These are phyloP conservation scores for Xylaria sp. DNA, from an alignment of 2,329 filamentous ascomycete species.

Conservation along the genomic window DNA sequence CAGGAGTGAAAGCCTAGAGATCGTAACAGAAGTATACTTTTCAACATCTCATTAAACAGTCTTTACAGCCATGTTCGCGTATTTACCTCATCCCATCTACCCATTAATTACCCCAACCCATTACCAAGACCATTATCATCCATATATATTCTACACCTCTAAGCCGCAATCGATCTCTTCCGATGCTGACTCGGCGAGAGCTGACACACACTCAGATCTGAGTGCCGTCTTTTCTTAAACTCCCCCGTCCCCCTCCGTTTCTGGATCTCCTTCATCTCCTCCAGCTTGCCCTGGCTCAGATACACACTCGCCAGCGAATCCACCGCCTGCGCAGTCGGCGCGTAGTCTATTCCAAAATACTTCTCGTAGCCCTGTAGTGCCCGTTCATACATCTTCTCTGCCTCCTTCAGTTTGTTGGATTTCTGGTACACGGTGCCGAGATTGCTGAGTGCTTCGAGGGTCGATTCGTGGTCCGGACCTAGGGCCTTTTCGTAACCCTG, in stretches of 20 bases:
- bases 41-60: no score
- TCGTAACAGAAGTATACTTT: no score
- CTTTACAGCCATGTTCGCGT: not conserved
- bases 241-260: not conserved
- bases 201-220: not conserved
- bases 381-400: slow-evolving; percentile 29
- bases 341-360: not conserved
- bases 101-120: not conserved
- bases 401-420: not conserved
- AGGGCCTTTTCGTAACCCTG: slow-evolving; percentile 14
- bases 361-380: slow-evolving; percentile 25
- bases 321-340: not conserved
- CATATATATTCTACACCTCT: no score
- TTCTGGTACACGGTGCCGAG: not conserved
- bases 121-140: not conserved
- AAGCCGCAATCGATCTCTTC: not conserved
- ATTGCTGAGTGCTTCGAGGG: not conserved
- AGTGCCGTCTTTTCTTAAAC: not conserved
- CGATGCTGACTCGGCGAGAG: not conserved
- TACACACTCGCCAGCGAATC: not conserved
- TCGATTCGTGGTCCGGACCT: slow-evolving; percentile 5
- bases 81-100: not conserved
- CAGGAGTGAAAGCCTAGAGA: no score
- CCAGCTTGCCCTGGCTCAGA: slow-evolving; percentile 16
- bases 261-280: slow-evolving; percentile 29